Evolutionary conservation across 305 asterid species (phyloP).

Genomic region (Fraxinus nigra): DNA sequence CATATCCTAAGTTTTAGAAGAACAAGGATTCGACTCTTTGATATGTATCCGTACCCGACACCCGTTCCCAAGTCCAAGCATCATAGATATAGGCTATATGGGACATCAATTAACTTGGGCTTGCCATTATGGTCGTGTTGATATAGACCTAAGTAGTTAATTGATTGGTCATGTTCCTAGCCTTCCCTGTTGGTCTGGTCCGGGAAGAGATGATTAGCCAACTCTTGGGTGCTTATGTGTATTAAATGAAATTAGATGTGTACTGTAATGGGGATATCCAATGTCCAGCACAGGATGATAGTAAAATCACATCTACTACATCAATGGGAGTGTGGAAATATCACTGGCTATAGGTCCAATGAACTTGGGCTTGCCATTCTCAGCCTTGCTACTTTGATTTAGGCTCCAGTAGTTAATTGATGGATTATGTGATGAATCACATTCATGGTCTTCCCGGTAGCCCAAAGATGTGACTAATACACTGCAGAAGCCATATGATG

Average conservation of each 20-base stretch:
- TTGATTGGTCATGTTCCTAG: neutral
- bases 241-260: neutral
- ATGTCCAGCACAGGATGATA: neutral
- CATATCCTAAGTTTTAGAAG: neutral
- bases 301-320: neutral
- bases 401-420: no score
- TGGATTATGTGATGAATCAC: neutral
- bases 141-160: neutral
- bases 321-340: neutral
- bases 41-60: neutral
- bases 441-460: neutral
- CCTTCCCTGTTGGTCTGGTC: neutral
- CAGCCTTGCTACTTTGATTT: no score
- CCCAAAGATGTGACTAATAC: neutral
- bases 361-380: no score
- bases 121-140: neutral
- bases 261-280: neutral
- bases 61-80: neutral
- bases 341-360: neutral
- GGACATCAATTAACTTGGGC: neutral
- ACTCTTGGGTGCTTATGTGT: neutral
- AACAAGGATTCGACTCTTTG: neutral
- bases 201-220: neutral
- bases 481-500: neutral
- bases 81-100: neutral